A percentile compares a stretch with the other conserved stretches of the same genome.
phyloP scores from a whole-genome alignment of 495 filamentous ascomycete genomes.

The Penicillium cinerascens region DNA sequence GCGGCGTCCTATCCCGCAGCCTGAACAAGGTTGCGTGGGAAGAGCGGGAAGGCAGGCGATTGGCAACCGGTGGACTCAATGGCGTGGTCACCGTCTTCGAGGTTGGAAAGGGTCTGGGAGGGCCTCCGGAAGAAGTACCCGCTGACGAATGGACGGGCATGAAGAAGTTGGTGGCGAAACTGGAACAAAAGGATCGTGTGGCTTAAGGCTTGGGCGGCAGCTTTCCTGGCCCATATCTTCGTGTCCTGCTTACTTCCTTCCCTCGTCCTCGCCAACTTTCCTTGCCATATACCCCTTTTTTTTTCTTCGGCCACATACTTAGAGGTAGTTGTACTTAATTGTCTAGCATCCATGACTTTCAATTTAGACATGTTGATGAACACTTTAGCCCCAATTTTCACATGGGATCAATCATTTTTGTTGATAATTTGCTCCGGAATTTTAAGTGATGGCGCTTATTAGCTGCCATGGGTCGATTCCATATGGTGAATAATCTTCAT shows the following conservation, averaged over 20 bases:
- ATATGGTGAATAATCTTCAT: no score
- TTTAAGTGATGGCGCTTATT: no score
- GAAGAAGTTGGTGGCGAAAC: conserved; percentile 74
- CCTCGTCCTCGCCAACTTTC: conserved; percentile 10
- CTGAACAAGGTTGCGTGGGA: conserved; percentile 96
- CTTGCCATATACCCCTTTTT: conserved; percentile 31
- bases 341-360: not conserved
- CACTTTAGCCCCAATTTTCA: no score
- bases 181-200: conserved; percentile 51
- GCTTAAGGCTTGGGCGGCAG: conserved; percentile 22
- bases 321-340: conserved; percentile 15
- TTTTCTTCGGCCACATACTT: conserved; percentile 20
- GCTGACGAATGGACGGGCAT: conserved; percentile 88
- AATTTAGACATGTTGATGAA: not conserved
- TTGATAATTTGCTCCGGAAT: no score
- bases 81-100: conserved; percentile 90
- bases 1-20: conserved; percentile 60
- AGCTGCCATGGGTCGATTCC: no score
- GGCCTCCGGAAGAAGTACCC: conserved; percentile 66
- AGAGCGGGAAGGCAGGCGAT: conserved; percentile 72
- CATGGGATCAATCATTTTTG: no score
- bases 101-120: conserved; percentile 79
- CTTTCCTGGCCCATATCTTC: not conserved
- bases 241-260: conserved; percentile 7
- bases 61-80: conserved; percentile 88